Conservation (phyloP, 805 yeast genomes). For the Candida ipomoeae region DNA sequence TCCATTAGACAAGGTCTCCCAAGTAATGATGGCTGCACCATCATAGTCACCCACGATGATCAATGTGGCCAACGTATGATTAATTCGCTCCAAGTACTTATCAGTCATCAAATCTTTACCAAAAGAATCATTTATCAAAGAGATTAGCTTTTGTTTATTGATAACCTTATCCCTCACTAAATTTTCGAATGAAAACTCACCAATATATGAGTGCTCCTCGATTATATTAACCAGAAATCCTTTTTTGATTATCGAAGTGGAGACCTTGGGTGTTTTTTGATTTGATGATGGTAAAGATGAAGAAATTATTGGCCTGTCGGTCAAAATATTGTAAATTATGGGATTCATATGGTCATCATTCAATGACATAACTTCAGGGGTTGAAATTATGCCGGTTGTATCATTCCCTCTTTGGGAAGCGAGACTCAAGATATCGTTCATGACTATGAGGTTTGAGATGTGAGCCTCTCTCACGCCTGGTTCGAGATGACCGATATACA, state of each 20-base stretch:
- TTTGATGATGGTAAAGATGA: slow-evolving; percentile 75
- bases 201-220: slow-evolving; percentile 23
- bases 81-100: slow-evolving; percentile 64
- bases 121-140: slow-evolving; percentile 75
- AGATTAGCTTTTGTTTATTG: slow-evolving; percentile 53
- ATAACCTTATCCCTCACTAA: slow-evolving; percentile 38
- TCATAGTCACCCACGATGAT: slow-evolving; percentile 92
- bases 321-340: slow-evolving; percentile 79
- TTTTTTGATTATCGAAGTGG: slow-evolving; percentile 74
- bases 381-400: slow-evolving; percentile 82
- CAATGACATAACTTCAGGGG: slow-evolving; percentile 67
- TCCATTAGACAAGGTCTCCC: slow-evolving; percentile 47
- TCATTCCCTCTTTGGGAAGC: slow-evolving; percentile 45
- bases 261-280: slow-evolving; percentile 53
- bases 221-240: slow-evolving; percentile 60
- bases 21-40: slow-evolving; percentile 89
- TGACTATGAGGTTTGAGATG: slow-evolving; percentile 58
- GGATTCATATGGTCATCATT: slow-evolving; percentile 65
- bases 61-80: slow-evolving; percentile 64
- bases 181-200: slow-evolving; percentile 39
- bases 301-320: slow-evolving; percentile 87
- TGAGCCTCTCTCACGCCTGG: slow-evolving; percentile 51
- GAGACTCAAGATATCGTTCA: slow-evolving; percentile 52
- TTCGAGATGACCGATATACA: slow-evolving; percentile 52
- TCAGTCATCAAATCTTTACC: slow-evolving; percentile 60